phyloP scores from a whole-genome alignment of 306 rosid genomes.

The Medicago ruthenica region DNA sequence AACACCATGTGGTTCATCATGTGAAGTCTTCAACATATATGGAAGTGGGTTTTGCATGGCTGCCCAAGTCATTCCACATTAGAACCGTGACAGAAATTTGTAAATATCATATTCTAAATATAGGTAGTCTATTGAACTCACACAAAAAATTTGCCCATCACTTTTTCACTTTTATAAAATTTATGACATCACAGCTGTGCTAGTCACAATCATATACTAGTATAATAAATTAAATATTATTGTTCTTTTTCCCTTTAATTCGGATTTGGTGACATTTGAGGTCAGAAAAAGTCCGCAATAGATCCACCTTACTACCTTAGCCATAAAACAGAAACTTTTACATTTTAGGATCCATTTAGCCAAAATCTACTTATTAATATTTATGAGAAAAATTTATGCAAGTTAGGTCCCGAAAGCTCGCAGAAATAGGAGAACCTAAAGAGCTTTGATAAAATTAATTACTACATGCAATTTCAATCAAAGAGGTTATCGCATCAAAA shows the following conservation, averaged over 20 bases:
- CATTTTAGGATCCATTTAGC: not conserved
- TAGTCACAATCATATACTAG: conserved; percentile 36
- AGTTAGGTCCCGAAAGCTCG: too few relatives aligned
- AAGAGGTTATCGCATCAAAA: too few relatives aligned
- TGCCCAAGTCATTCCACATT: conserved; percentile 49
- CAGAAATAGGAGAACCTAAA: too few relatives aligned
- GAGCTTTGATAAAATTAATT: too few relatives aligned
- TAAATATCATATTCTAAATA: conserved; percentile 45
- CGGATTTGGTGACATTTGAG: conserved; percentile 31
- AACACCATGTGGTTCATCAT: conserved; percentile 58
- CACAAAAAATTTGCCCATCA: conserved; percentile 38
- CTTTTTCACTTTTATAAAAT: conserved; percentile 36
- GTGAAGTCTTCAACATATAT: conserved; percentile 54
- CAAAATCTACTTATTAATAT: not conserved
- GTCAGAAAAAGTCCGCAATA: conserved; percentile 28
- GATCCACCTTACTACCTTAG: conserved; percentile 31
- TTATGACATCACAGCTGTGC: conserved; percentile 35
- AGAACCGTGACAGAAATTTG: conserved; percentile 40
- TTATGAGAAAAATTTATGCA: too few relatives aligned
- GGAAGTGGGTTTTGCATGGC: conserved; percentile 52
- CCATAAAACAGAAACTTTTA: conserved; percentile 2
- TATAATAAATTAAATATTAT: not conserved
- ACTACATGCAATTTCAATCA: too few relatives aligned
- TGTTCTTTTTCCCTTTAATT: not conserved
- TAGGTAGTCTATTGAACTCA: conserved; percentile 38